Evolutionary conservation across 2,329 filamentous ascomycete species (phyloP).

Genomic region (Scedosporium aurantiacum): DNA sequence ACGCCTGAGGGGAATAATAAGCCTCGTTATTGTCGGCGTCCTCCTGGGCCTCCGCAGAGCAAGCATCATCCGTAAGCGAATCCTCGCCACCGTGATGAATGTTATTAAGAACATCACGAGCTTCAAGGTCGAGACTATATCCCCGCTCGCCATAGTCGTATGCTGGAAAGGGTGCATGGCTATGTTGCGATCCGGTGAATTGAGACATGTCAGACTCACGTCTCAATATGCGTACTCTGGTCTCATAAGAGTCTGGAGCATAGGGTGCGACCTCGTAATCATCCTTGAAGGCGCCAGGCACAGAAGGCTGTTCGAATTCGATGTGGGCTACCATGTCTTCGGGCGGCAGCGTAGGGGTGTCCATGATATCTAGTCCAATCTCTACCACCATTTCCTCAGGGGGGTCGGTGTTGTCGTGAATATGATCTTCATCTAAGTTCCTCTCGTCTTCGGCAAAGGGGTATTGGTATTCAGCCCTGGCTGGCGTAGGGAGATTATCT

Average conservation of each 20-base stretch:
- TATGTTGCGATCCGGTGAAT: conserved; percentile 3
- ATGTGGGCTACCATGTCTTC: neutral
- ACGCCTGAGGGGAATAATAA: neutral
- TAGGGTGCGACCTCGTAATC: conserved; percentile 30
- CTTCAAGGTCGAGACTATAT: conserved; percentile 25
- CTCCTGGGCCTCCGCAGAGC: conserved; percentile 21
- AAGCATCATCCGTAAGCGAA: conserved; percentile 19
- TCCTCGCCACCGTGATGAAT: conserved; percentile 20
- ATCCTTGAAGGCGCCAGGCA: conserved; percentile 22
- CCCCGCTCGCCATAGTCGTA: conserved; percentile 23
- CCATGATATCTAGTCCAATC: conserved; percentile 14
- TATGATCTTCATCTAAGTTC: neutral
- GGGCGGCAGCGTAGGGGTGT: neutral
- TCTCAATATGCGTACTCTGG: conserved; percentile 38
- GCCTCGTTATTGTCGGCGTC: conserved; percentile 19
- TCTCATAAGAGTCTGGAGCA: conserved; percentile 26
- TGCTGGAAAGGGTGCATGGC: conserved; percentile 5
- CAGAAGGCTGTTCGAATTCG: neutral
- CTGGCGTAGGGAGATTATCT: conserved; percentile 11
- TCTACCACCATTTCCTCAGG: conserved; percentile 5
- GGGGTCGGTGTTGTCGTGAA: neutral
- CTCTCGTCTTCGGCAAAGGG: conserved; percentile 35
- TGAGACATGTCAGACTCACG: conserved; percentile 25
- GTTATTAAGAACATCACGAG: conserved; percentile 13
- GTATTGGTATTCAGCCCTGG: conserved; percentile 35